Base-by-base conservation (phyloP, 306 rosid species). In the Glycine soja region DNA sequence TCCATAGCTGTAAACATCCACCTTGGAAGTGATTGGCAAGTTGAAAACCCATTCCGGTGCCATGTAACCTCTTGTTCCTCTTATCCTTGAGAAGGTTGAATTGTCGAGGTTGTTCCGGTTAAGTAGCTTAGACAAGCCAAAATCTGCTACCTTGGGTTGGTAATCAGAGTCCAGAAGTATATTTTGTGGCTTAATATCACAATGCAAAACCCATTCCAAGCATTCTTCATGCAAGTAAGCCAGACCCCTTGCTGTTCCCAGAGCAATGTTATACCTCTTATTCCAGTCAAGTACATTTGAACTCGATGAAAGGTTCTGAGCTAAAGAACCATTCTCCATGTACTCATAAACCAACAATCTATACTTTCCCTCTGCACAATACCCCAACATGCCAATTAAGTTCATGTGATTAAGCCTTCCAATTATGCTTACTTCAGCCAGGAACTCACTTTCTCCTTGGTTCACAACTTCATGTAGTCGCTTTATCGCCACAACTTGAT, bases 51-150 rank as follows among this genome's bases (percentile, higher is more conserved):
- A 80, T 15, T 80, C 83, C 0, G 83, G 83, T 36, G 83, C 83
- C 78, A 90, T 88, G 19, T 89, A 88, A 2, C 93, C 93, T 57
- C 91, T 82, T 7, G 90, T 91, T 12, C 94, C 92, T 82, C 94
- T 58, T 8, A 87, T 87, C 62, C 81, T 87, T 0, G 94, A 91
- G 65, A 91, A 85, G 15, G 43, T 76, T 12, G 82, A 64, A 61
- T 86, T 79, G 16, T 46, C 36, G 2, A 43, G 47, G 13, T 57
- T 70, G 7, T 51, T 62, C 72, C 93, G 70, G 1, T 85, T 76
- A 1, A 66, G 24, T 7, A 78, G 73, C 43, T 72, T 80, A 18
- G 73, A 80, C 73, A 80, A 80, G 9, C 83, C 83, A 61, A 80
- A 80, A 50, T 80, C 78, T 0, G 83, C 64, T 0, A 80, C 83